Evolutionary conservation across 1,284 basidiomycete species (phyloP).

Genomic region (Trichosporon sp.): DNA sequence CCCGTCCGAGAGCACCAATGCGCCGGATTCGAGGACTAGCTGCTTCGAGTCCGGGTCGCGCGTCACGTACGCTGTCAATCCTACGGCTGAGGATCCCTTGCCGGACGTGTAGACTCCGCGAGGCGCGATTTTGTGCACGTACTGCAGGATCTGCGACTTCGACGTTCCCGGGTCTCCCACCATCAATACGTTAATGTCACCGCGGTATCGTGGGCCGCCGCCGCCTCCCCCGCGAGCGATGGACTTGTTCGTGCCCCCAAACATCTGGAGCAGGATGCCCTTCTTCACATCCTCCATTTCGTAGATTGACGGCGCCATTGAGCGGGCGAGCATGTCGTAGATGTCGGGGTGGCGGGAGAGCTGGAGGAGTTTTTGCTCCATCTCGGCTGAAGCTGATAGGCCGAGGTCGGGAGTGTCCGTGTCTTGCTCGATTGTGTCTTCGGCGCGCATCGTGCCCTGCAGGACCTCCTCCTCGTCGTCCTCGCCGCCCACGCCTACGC

Average conservation of each 20-base stretch:
- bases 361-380: constrained; percentile 55
- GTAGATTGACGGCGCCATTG: constrained; percentile 91
- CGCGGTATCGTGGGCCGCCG: constrained; percentile 90
- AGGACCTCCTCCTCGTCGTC: constrained; percentile 60
- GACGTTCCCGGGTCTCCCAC: constrained; percentile 98
- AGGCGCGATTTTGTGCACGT: constrained; percentile 97
- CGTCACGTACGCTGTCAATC: constrained; percentile 96
- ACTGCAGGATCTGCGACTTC: constrained; percentile 95
- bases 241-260: constrained; percentile 96
- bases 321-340: constrained; percentile 78
- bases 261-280: constrained; percentile 89
- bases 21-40: constrained; percentile 89
- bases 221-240: constrained; percentile 87
- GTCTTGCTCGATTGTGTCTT: constrained; percentile 41
- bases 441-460: constrained; percentile 22
- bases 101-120: constrained; percentile 95
- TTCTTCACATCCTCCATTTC: constrained; percentile 99
- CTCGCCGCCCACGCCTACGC: constrained; percentile 77
- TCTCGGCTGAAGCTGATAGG: constrained; percentile 48
- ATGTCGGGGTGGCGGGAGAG: constrained; percentile 59
- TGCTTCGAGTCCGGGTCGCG: constrained; percentile 97
- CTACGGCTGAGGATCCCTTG: constrained; percentile 95
- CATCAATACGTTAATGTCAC: constrained; percentile 94
- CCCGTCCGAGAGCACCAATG: constrained; percentile 91
- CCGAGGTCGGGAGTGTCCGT: constrained; percentile 53